These are phyloP conservation scores for Pythium aphanidermatum DNA, from an alignment of 352 stramenopile genomes.

Conservation along the genomic window DNA sequence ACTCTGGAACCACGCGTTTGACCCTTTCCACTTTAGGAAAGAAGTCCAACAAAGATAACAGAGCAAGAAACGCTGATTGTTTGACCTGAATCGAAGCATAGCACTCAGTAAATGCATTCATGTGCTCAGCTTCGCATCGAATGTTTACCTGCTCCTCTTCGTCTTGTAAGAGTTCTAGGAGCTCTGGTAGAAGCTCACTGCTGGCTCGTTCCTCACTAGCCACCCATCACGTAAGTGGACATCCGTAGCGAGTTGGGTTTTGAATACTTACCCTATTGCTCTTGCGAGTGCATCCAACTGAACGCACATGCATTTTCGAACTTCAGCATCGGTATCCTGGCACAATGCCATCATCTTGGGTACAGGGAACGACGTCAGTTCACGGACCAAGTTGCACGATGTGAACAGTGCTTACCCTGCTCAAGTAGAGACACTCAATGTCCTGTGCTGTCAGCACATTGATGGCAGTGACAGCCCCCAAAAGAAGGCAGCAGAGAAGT, in stretches of 20 bases:
- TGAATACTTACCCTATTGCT: conserved; percentile 55
- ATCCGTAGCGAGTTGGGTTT: too few species aligned
- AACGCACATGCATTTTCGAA: conserved; percentile 80
- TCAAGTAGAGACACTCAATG: conserved; percentile 76
- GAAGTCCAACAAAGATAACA: conserved; percentile 72
- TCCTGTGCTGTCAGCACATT: conserved; percentile 59
- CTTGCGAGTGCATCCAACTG: conserved; percentile 68
- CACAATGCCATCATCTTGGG: conserved; percentile 76
- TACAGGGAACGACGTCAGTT: too few species aligned
- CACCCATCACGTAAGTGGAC: not conserved
- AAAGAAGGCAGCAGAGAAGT: conserved; percentile 68
- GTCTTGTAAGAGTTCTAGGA: conserved; percentile 74
- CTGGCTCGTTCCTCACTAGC: conserved; percentile 57
- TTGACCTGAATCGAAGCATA: conserved; percentile 41
- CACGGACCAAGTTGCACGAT: too few species aligned
- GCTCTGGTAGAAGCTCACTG: conserved; percentile 56
- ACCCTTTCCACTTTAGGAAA: conserved; percentile 47
- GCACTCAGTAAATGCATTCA: too few species aligned
- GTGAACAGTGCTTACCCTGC: conserved; percentile 42
- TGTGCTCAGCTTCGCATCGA: not conserved
- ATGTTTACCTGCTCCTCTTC: conserved; percentile 65
- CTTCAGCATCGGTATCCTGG: conserved; percentile 79
- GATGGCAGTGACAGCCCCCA: conserved; percentile 67
- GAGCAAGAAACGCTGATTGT: conserved; percentile 59
- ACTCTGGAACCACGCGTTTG: conserved; percentile 63